Base-by-base conservation (phyloP, 208 protist genomes). In the Kentomonas sorsogonicus region DNA sequence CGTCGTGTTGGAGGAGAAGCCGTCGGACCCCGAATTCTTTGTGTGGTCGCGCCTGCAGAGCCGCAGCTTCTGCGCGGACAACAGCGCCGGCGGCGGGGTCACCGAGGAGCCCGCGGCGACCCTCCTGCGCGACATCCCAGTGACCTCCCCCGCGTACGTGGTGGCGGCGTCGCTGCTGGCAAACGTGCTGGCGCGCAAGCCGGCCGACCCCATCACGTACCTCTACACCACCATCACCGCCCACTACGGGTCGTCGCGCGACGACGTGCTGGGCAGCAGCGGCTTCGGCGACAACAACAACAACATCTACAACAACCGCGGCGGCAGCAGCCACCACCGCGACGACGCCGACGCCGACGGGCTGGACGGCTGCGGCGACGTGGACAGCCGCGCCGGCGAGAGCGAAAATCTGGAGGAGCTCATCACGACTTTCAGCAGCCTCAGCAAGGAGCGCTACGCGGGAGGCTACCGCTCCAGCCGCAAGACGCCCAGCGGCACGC, bases 151-250 rank as follows among this genome's bases (percentile, higher is more conserved):
- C 0, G 72, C 69, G 7, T 87, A 85, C 69, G 53, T 43, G 18
- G 53, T 86, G 36, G 71, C 67, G 11, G 63, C 53, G 3, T 64
- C 55, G 46, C 18, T 84, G 26, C 30, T 90, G 5, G 63, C 72
- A n/a, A n/a, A 56, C 13, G 58, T 86, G 26, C 82, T 90, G 30
- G 72, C 74, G 3, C 79, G 77, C 47, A 85, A 85, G 58, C 83
- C 83, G 34, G 60, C 66, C 1, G 58, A 77, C 29, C 78, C 83
- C 16, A 75, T 86, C 46, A 79, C 68, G 55, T 90, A 83, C 69
- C 72, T 90, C 30, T 80, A 77, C 57, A 61, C 81, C 40, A 72
- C 86, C 61, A 46, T 84, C 23, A 56, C 47, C 34, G 67, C 57
- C 46, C 77, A 74, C 23, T 38, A 64, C 10, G 72, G 64, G 30